Conservation (phyloP, 1,139 yeast species). For the Meyerozyma carpophila region DNA sequence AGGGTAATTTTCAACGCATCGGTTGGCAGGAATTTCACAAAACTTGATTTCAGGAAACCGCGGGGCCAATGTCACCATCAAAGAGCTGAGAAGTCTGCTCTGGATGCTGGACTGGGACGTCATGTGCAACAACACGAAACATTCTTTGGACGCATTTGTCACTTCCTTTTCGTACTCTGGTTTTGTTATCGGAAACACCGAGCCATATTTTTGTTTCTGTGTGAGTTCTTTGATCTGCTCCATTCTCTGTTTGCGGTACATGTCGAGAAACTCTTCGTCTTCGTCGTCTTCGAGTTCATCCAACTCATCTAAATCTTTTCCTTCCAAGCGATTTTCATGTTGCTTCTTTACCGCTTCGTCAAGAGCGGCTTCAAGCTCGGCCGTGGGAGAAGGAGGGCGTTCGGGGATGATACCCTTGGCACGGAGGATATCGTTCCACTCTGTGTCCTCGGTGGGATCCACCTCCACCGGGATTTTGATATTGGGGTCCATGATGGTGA, state of each 20-base stretch:
- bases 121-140: slow-evolving; percentile 72
- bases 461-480: slow-evolving; percentile 73
- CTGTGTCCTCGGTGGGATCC: slow-evolving; percentile 94
- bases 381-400: slow-evolving; percentile 84
- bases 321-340: slow-evolving; percentile 71
- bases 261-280: slow-evolving; percentile 68
- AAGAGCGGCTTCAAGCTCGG: slow-evolving; percentile 78
- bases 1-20: slow-evolving; percentile 91
- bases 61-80: slow-evolving; percentile 47
- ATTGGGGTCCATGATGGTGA: slow-evolving; percentile 9
- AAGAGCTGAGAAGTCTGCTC: slow-evolving; percentile 59
- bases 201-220: slow-evolving; percentile 65
- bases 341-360: slow-evolving; percentile 77
- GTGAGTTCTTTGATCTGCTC: slow-evolving; percentile 62
- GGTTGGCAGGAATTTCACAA: slow-evolving; percentile 81
- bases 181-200: slow-evolving; percentile 70
- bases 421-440: slow-evolving; percentile 94
- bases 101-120: slow-evolving; percentile 67
- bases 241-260: slow-evolving; percentile 72
- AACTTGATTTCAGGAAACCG: slow-evolving; percentile 80
- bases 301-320: slow-evolving; percentile 69
- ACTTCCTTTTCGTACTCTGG: slow-evolving; percentile 85
- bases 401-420: slow-evolving; percentile 90
- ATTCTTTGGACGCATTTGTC: slow-evolving; percentile 64
- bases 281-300: slow-evolving; percentile 77